Base-by-base conservation (phyloP, 257 asterid genomes). In the Eucommia ulmoides region DNA sequence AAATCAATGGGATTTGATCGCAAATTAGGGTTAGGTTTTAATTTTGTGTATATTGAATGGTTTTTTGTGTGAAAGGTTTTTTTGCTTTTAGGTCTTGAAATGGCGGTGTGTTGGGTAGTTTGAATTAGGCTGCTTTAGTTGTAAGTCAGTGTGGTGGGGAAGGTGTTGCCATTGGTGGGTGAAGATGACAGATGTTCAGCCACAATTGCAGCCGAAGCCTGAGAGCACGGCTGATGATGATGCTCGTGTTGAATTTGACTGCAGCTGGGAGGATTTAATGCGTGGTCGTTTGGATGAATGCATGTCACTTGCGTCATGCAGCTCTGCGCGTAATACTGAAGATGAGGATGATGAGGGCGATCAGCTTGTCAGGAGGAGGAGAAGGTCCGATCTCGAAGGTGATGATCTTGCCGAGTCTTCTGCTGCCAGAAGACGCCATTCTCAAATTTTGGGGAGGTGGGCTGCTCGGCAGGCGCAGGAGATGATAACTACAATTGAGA, bases 321-420 rank as follows among this genome's bases (percentile, higher is more conserved):
- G 98, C 61, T 74, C 96, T 20, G 82, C 82, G 0, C 67, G 82
- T 35, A 56, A 73, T 25, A 68, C 80, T 3, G 95, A 84, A 63
- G 94, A 84, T 33, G 97, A 80, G 52, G 97, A 76, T 23, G 94
- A 76, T 8, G 94, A 76, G 33, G 81, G 75, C n/a, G 96, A 89
- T 17, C 96, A 75, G 59, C 86, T 84, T 50, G 77, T 75, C 4
- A 65, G 93, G 50, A 72, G 95, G 75, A 72, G 95, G 72, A 76
- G 94, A 64, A 74, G 97, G 79, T 82, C 97, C 1, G 93, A 85
- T 65, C 93, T 82, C 22, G 96, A 85, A 41, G 94, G 94, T 8
- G 92, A 85, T 65, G 96, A 85, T 62, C 67, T 82, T 70, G 96
- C 96, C 8, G 98, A 89, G 69, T 80, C 98, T 19, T 89, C 96